These are phyloP conservation scores for Amanita rubescens DNA, from an alignment of 768 basidiomycete genomes.

Conservation along the genomic window DNA sequence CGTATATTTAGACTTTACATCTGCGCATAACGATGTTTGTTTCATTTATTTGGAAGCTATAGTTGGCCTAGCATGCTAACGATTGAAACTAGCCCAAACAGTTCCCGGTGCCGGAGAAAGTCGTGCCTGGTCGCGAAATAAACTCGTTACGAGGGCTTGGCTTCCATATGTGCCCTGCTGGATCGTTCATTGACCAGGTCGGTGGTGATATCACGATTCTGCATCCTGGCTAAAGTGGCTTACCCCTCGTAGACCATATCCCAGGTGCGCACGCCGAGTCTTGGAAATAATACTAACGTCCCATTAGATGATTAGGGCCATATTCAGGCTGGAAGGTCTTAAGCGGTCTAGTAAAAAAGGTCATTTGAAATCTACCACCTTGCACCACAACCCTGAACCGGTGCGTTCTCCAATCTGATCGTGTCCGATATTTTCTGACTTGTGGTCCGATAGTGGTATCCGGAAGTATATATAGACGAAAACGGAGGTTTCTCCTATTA, in stretches of 20 bases:
- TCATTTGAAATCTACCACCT: neutral
- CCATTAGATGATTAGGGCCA: neutral
- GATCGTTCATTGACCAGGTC: constrained; percentile 16
- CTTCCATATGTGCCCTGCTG: constrained; percentile 19
- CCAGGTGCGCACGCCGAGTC: constrained; percentile 10
- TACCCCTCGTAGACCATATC: constrained; percentile 15
- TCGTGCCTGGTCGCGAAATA: constrained; percentile 9
- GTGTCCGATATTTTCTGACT: neutral
- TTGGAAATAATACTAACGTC: neutral
- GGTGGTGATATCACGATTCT: neutral
- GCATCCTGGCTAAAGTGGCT: neutral
- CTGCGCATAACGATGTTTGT: constrained; percentile 13
- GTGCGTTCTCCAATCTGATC: neutral
- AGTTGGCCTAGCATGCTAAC: neutral
- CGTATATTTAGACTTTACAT: constrained; percentile 11
- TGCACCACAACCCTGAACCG: neutral
- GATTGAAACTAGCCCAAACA: constrained; percentile 6
- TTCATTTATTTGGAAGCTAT: neutral
- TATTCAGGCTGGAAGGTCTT: neutral
- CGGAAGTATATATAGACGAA: neutral
- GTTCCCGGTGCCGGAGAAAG: constrained; percentile 6
- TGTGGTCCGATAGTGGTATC: neutral
- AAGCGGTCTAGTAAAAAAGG: neutral
- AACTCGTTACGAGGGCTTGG: constrained; percentile 17
- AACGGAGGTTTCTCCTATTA: neutral